A percentile compares a stretch with the other conserved stretches of the same genome.
Conservation (phyloP, 2,329 filamentous ascomycete species). For the Epichloe gansuensis region DNA sequence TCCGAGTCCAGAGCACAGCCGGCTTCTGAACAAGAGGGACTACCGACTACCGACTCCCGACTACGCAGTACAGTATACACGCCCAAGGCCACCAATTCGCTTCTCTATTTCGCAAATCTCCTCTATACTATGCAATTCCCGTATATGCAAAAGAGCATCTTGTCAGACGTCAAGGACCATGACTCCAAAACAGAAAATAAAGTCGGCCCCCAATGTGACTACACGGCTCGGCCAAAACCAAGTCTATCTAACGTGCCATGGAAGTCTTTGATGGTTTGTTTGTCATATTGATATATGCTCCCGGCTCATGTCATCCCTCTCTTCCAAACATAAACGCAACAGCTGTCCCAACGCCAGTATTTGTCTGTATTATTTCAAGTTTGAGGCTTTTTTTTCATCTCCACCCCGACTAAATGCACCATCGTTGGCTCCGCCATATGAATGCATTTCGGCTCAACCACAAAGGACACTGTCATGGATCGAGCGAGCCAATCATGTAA, state of each 20-base stretch:
- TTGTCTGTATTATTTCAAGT: conserved; percentile 1
- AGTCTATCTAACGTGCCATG: conserved; percentile 1
- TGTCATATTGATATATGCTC: neutral
- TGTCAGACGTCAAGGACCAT: too few relatives aligned
- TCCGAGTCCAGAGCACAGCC: too few relatives aligned
- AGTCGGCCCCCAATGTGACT: neutral
- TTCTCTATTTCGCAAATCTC: neutral
- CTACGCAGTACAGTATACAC: too few relatives aligned
- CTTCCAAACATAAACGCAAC: neutral
- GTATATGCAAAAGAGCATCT: neutral
- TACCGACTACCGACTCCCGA: too few relatives aligned
- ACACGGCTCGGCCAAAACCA: neutral
- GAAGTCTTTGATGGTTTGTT: neutral
- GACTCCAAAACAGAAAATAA: neutral
- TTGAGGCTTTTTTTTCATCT: neutral
- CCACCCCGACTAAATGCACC: neutral
- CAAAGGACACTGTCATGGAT: neutral
- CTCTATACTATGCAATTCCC: neutral
- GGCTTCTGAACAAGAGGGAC: neutral
- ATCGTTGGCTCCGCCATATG: neutral
- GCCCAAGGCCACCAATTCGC: neutral
- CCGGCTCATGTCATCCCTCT: neutral
- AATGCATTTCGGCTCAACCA: neutral
- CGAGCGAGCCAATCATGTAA: neutral
- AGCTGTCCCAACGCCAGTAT: neutral